These are phyloP conservation scores for Pouteria glomerata DNA, from an alignment of 148 eudicot genomes.

Conservation along the genomic window DNA sequence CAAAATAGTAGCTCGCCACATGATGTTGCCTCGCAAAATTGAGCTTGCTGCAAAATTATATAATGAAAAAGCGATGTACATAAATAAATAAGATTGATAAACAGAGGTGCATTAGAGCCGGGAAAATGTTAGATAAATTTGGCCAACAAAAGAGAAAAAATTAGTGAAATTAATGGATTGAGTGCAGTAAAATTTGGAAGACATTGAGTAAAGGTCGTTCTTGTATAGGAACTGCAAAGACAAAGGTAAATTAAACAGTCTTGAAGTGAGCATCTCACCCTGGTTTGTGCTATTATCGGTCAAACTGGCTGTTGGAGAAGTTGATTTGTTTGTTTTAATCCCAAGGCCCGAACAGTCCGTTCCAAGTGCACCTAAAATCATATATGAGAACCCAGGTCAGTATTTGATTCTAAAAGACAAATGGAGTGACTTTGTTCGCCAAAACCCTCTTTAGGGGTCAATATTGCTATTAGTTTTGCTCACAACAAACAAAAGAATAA, in stretches of 20 bases:
- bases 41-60: slow-evolving; percentile 12
- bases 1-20: slow-evolving; percentile 6
- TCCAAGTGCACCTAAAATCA: slow-evolving; percentile 51
- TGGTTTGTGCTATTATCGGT: slow-evolving; percentile 13
- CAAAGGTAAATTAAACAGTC: background rate
- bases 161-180: background rate
- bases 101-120: too few species aligned
- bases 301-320: slow-evolving; percentile 21
- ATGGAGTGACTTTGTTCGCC: background rate
- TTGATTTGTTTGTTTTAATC: slow-evolving; percentile 25
- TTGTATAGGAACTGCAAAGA: background rate
- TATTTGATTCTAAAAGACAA: background rate
- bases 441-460: background rate
- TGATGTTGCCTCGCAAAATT: background rate
- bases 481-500: too few species aligned
- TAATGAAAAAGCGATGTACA: background rate
- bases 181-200: background rate
- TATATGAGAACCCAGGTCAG: background rate
- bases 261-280: slow-evolving; percentile 14
- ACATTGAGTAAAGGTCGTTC: background rate
- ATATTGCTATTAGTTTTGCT: background rate
- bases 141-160: background rate
- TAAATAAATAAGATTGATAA: too few species aligned
- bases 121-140: background rate
- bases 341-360: slow-evolving; percentile 47